Evolutionary conservation across 225 moss, liverwort and hornwort genomes (phyloP).

Genomic region (Straminergon stramineum): DNA sequence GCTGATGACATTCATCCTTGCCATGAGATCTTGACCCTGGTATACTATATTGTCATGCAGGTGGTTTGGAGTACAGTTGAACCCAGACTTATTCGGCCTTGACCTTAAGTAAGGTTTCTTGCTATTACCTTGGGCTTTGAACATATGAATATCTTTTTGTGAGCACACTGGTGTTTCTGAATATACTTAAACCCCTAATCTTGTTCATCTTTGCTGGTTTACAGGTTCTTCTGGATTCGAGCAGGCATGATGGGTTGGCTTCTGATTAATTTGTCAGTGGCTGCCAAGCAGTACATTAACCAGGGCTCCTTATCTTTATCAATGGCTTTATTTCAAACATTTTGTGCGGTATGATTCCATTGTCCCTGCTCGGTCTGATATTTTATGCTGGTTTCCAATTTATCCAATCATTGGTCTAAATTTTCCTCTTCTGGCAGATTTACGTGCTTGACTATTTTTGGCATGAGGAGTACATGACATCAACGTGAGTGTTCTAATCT

Average conservation of each 20-base stretch:
- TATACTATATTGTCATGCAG: slow-evolving; percentile 16
- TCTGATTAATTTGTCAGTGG: slow-evolving; percentile 79
- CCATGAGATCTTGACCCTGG: not conserved
- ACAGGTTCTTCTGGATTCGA: slow-evolving; percentile 97
- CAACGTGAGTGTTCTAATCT: slow-evolving; percentile 57
- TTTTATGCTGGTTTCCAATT: not conserved
- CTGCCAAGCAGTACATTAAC: slow-evolving; percentile 63
- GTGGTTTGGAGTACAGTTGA: slow-evolving; percentile 98
- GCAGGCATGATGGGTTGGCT: slow-evolving; percentile 98
- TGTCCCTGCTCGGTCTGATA: not conserved
- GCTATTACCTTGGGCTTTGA: not conserved
- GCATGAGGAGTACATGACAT: slow-evolving; percentile 98
- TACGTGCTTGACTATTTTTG: slow-evolving; percentile 95
- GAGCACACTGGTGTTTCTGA: not conserved
- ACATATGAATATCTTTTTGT: not conserved
- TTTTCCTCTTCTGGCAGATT: slow-evolving; percentile 32
- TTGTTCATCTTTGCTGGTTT: slow-evolving; percentile 1
- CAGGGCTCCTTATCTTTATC: slow-evolving; percentile 65
- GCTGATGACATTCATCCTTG: not conserved
- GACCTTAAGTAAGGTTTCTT: slow-evolving; percentile 69
- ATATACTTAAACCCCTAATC: not conserved
- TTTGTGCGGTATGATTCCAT: slow-evolving; percentile 44
- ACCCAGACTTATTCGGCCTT: slow-evolving; percentile 74
- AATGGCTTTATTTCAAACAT: slow-evolving; percentile 76
- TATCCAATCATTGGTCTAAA: not conserved